Base-by-base conservation (phyloP, 768 basidiomycete species). In the Gelatoporia subvermispora region DNA sequence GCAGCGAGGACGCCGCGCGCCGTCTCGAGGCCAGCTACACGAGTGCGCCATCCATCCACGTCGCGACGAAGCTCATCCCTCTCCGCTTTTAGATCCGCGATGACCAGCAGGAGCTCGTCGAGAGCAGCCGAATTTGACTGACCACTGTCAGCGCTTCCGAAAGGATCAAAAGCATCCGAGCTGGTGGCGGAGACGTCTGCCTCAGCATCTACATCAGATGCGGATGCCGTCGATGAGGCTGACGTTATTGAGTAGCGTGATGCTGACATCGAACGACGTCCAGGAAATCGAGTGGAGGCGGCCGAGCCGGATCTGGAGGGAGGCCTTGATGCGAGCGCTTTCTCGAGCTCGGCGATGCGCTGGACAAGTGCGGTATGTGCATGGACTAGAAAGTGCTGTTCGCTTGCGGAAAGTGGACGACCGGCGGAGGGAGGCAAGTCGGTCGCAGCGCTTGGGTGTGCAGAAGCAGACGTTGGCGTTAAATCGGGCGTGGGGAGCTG, bases 21-120 rank as follows among this genome's bases (percentile, higher is more conserved):
- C 47, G 79, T 82, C 57, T 95, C 89, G 57, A 90, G 73, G 59
- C 88, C 85, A 13, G 72, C 72, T 41, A 93, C 87, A 20, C 93
- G 76, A 28, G 68, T 74, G 52, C 88, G 76, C 91, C 93, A 95
- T 0, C 86, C 88, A 55, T 92, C 86, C 0, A 93, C 83, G 65
- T 97, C 93, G 44, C 82, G 80, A 64, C 85, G 85, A 43, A 97
- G 72, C 50, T 92, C 86, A 59, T 98, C 94, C 24, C 94, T 75
- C 66, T 97, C 93, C 11, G 84, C 76, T 64, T 93, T 92, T 58
- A 91, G 74, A 61, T 90, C 88, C 3, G 83, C 73, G 45, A 92
- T 72, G 34, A 88, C 74, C 55, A 76, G 74, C 35, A 90, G 68
- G 79, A 92, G 83, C 68, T 92, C 91, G 56, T 92, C 88, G 50